Base-by-base conservation (phyloP, 768 basidiomycete genomes). In the Polyporus arcularius region DNA sequence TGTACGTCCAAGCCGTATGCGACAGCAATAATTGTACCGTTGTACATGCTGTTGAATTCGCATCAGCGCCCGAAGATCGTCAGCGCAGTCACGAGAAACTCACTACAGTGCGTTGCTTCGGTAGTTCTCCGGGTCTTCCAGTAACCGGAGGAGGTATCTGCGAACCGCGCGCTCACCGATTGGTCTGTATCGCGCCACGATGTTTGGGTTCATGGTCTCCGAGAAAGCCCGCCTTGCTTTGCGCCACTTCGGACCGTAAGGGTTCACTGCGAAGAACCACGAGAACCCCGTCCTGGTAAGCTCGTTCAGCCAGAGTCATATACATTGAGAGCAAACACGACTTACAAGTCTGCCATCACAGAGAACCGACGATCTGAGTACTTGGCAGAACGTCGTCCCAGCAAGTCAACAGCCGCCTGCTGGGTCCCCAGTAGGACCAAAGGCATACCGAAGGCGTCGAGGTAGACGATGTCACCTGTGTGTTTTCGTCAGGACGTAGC, bases 371-470 rank as follows among this genome's bases (percentile, higher is more conserved):
- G 88, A 73, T 91, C 90, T 11, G 89, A 85, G 70, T 90, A 92
- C 30, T 89, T 85, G 12, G 80, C 75, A 7, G 88, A 87, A 31
- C 84, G 81, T 68, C 82, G 87, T 57, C 91, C 90, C 64, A 92
- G 74, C 58, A 92, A 73, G 31, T 90, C 89, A 40, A 77, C 75
- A 0, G 79, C 81, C 0, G 80, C 85, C 45, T 87, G 79, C 6
- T 79, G 78, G 40, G 80, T 81, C 71, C 85, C 87, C 55, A 90
- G 67, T 72, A 92, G 86, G 38, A 91, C 75, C 45, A 92, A 79
- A 3, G 82, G 80, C 61, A 88, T 82, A 0, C 88, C 87, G 43
- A 88, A 76, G 26, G 89, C 73, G 65, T 86, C 84, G 35, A 90
- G 72, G 67, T 88, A 85, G 0, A 85, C 82, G 66, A 90, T 74